Conservation (phyloP, 164 flowering plant genomes). For the Houttuynia cordata region DNA sequence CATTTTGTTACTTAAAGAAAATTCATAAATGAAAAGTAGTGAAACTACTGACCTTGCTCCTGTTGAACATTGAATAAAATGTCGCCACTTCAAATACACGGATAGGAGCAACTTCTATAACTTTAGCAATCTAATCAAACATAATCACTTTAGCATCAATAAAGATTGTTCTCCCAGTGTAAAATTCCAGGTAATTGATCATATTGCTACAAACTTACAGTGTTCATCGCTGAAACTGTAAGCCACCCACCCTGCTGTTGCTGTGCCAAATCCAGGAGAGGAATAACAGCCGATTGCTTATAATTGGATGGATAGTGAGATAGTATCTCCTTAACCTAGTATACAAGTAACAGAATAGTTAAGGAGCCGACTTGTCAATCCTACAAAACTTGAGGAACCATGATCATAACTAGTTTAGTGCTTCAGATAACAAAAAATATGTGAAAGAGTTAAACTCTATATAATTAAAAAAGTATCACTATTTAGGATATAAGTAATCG, state of each 20-base stretch:
- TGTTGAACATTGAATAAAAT: conserved; percentile 97
- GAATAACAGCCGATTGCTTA: conserved; percentile 97
- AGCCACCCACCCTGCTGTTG: conserved; percentile 99
- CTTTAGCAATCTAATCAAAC: conserved; percentile 63
- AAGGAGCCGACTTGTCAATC: not conserved
- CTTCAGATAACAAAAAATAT: too few relatives aligned
- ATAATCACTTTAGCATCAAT: not conserved
- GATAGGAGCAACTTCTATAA: conserved; percentile 92
- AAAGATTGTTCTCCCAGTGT: not conserved
- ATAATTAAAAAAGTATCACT: too few relatives aligned
- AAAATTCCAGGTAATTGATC: conserved; percentile 1
- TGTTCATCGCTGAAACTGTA: conserved; percentile 97
- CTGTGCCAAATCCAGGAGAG: conserved; percentile 97
- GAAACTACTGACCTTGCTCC: conserved; percentile 46
- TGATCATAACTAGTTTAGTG: too few relatives aligned
- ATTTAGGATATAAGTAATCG: too few relatives aligned
- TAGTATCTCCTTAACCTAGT: conserved; percentile 74
- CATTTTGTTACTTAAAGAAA: not conserved
- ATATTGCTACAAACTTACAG: conserved; percentile 39
- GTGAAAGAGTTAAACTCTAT: too few relatives aligned
- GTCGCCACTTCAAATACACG: conserved; percentile 98
- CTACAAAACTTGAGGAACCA: too few relatives aligned
- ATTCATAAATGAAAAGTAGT: not conserved
- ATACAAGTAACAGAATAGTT: not conserved
- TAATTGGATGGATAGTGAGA: conserved; percentile 97